phyloP scores from a whole-genome alignment of 78 protist genomes.

The Pelomyxa schiedti region DNA sequence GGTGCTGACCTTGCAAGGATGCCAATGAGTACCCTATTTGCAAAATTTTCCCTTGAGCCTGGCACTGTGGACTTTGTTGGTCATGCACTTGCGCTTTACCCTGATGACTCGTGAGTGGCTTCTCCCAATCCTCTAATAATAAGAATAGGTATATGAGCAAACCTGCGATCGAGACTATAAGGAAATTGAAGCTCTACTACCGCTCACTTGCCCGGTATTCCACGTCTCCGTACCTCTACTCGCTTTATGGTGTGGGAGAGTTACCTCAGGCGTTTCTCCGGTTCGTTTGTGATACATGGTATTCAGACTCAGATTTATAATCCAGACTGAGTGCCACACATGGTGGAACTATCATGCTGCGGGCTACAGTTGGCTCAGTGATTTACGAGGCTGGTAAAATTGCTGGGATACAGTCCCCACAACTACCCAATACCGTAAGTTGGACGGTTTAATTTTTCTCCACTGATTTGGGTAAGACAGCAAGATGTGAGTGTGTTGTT shows the following conservation, averaged over 20 bases:
- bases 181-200: conserved; percentile 72
- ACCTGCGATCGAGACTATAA: conserved; percentile 69
- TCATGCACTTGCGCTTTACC: conserved; percentile 92
- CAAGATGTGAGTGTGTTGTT: conserved; percentile 38
- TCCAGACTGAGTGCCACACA: conserved; percentile 93
- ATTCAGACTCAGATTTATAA: neutral
- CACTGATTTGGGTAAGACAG: conserved; percentile 7
- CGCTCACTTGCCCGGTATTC: conserved; percentile 69
- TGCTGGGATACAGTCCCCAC: conserved; percentile 74
- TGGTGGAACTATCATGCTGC: conserved; percentile 97
- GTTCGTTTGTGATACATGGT: conserved; percentile 1
- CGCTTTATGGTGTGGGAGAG: conserved; percentile 95
- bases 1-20: neutral
- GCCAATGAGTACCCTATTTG: conserved; percentile 67
- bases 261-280: conserved; percentile 78
- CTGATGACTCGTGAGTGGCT: conserved; percentile 56
- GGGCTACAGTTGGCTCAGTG: conserved; percentile 79
- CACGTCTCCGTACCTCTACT: conserved; percentile 95
- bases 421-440: too few relatives aligned
- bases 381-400: conserved; percentile 71
- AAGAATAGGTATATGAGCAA: conserved; percentile 42
- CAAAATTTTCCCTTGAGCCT: conserved; percentile 65
- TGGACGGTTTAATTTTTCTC: too few relatives aligned
- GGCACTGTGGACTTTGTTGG: conserved; percentile 91
- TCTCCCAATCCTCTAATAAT: neutral